Base-by-base conservation (phyloP, 2,329 filamentous ascomycete species). In the Colletotrichum kahawae region DNA sequence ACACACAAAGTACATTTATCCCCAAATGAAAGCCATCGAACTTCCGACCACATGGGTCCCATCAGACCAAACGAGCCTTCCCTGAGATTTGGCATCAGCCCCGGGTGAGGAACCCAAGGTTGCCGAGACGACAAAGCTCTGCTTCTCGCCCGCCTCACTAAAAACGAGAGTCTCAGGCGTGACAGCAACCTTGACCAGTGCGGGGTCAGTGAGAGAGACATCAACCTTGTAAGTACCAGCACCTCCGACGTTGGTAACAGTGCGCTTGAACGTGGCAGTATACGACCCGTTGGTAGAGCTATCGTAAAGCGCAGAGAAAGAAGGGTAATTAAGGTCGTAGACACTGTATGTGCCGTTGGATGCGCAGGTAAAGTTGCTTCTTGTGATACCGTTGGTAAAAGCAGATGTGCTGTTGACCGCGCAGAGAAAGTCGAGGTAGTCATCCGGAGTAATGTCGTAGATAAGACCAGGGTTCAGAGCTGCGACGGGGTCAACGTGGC, bases 391-490 rank as follows among this genome's bases (percentile, higher is more conserved):
- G 14, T 36, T 16, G 9, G 69, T 38, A 16, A 76, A 76, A 18
- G 38, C 56, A 7, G 77, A 63, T 27, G 78, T 72, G 13, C 77
- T 74, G 21, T 80, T 69, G 6, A 80, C 76, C 1, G 79, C 78
- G 64, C 79, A 80, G 71, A 80, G 67, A 38, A 77, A 78, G 27
- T 78, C 77, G 2, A 80, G 54, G 60, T 79, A 80, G 67, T 79
- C 78, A 9, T 76, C 70, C 36, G 79, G 71, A 24, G 80, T 74
- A 18, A 67, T 59, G 29, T 77, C 67, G 33, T 81, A 71, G 7
- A 80, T 38, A 10, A 70, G 51, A 10, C 79, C 75, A 1, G 79
- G 78, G 54, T 78, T 73, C 10, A 80, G 70, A 56, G 79, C 79
- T 13, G 79, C 79, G 12, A 79, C 77, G 4, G 77, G 79, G 29